Conservation (phyloP, 768 basidiomycete genomes). For the Termitomyces bulborhizus region DNA sequence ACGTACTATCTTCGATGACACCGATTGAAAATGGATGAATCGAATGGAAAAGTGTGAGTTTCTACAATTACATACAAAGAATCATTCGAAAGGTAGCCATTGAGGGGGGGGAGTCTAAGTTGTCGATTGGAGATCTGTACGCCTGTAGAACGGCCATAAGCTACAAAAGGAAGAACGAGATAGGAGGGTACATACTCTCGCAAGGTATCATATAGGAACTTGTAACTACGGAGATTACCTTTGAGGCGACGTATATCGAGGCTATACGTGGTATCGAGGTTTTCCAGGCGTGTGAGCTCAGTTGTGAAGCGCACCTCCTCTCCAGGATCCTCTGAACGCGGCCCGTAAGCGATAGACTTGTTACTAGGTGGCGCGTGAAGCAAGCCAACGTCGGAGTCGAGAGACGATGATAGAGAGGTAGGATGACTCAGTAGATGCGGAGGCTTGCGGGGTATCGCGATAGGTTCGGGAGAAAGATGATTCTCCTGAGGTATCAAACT, state of each 20-base stretch:
- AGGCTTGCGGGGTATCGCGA: neutral
- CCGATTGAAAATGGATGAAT: neutral
- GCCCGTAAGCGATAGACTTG: constrained; percentile 37
- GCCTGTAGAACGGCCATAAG: neutral
- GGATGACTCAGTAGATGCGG: neutral
- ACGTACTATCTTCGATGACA: neutral
- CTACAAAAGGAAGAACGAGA: neutral
- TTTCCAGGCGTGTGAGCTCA: constrained; percentile 81
- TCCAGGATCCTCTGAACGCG: constrained; percentile 61
- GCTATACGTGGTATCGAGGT: constrained; percentile 78
- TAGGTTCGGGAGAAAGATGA: neutral
- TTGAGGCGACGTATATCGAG: constrained; percentile 86
- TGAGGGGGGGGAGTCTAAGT: neutral
- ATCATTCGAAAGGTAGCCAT: neutral
- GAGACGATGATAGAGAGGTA: neutral
- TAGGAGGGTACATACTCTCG: neutral
- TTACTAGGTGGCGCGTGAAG: constrained; percentile 19
- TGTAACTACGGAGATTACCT: constrained; percentile 81
- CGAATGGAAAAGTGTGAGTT: too few species aligned
- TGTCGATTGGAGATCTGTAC: neutral
- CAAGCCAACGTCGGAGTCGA: constrained; percentile 17
- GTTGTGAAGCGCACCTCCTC: constrained; percentile 93
- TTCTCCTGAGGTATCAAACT: neutral
- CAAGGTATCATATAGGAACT: constrained; percentile 64
- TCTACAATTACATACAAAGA: neutral